phyloP scores from a whole-genome alignment of 345 rosid genomes.

The Salix dunnii region DNA sequence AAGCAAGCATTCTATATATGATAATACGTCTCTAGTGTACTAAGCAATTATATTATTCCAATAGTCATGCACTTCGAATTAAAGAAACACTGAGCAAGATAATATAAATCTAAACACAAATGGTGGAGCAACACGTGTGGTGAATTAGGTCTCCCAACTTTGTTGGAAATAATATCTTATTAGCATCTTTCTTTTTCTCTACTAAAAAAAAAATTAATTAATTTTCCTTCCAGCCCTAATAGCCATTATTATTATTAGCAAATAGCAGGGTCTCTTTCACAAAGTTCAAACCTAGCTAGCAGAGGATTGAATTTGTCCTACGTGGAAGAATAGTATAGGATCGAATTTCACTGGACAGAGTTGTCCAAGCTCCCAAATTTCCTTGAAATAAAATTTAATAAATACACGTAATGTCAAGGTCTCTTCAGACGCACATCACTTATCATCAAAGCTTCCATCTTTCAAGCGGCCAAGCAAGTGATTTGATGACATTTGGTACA shows the following conservation, averaged over 20 bases:
- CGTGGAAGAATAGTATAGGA: neutral
- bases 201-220: neutral
- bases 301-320: neutral
- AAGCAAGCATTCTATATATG: too few species aligned
- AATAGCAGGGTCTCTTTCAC: neutral
- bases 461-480: neutral
- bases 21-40: too few species aligned
- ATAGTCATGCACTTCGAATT: neutral
- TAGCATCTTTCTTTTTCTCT: neutral
- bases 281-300: neutral
- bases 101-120: neutral
- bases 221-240: neutral
- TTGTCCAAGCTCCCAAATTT: neutral
- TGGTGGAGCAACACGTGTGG: slow-evolving; percentile 14
- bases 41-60: neutral
- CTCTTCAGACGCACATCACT: neutral
- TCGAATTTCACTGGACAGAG: neutral
- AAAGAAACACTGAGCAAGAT: neutral
- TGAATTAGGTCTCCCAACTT: slow-evolving; percentile 7
- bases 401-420: neutral
- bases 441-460: neutral
- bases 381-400: neutral
- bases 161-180: neutral
- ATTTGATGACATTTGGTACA: neutral
- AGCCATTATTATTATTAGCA: neutral